Evolutionary conservation across 768 basidiomycete species (phyloP).

Genomic region (Podaxis mareebaensis): DNA sequence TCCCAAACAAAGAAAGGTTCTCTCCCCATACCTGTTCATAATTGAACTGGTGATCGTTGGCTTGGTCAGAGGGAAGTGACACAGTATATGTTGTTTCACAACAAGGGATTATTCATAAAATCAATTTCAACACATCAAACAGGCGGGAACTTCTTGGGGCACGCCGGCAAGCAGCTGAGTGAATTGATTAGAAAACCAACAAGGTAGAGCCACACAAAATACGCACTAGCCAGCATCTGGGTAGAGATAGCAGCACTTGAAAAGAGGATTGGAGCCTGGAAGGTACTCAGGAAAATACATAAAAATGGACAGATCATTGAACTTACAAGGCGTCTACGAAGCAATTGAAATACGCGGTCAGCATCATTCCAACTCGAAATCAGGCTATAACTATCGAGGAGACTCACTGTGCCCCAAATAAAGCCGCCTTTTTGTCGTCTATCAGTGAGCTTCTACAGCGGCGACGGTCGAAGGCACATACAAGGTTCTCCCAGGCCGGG

Average conservation of each 20-base stretch:
- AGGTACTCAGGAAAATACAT: neutral
- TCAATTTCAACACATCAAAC: no score
- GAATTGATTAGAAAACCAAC: no score
- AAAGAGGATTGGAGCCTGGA: neutral
- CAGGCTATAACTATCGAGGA: neutral
- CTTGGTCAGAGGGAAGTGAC: no score
- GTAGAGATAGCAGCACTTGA: neutral
- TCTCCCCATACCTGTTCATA: no score
- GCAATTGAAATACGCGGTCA: neutral
- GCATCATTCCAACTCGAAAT: neutral
- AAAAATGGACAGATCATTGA: neutral
- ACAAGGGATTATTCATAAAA: no score
- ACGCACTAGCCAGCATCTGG: no score
- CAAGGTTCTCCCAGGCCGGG: conserved; percentile 3
- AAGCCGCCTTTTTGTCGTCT: neutral
- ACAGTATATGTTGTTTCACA: no score
- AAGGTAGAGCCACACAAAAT: no score
- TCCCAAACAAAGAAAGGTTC: no score
- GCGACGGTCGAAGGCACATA: neutral
- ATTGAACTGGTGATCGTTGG: no score
- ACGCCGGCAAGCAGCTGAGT: no score
- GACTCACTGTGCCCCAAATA: conserved; percentile 8
- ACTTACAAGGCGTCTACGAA: conserved; percentile 2
- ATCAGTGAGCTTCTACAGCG: neutral
- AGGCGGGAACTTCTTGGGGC: no score